These are phyloP conservation scores for Metschnikowia baotianmanensis DNA, from an alignment of 805 yeast genomes.

Conservation along the genomic window DNA sequence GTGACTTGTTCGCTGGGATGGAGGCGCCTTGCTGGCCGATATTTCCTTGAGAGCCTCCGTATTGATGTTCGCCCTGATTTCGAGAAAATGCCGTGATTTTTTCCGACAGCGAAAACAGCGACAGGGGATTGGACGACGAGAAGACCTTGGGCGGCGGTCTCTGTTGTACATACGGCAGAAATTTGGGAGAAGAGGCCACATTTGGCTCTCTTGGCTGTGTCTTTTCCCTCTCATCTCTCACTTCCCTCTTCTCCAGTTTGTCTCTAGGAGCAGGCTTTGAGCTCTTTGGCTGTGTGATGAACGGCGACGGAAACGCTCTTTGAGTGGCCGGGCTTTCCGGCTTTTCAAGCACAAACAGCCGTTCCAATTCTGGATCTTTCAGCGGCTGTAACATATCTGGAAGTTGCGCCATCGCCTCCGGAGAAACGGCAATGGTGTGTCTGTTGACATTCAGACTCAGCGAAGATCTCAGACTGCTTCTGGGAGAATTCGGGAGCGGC, in stretches of 20 bases:
- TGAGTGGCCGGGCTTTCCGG: neutral
- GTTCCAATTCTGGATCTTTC: conserved; percentile 7
- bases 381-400: conserved; percentile 21
- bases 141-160: neutral
- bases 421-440: conserved; percentile 20
- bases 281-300: too few relatives aligned
- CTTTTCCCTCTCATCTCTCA: too few relatives aligned
- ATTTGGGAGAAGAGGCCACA: too few relatives aligned
- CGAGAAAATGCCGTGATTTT: neutral
- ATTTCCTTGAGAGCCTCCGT: too few relatives aligned
- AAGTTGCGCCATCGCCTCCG: conserved; percentile 6
- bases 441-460: conserved; percentile 12
- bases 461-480: conserved; percentile 2
- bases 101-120: conserved; percentile 5
- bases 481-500: conserved; percentile 23
- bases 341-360: conserved; percentile 10
- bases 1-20: too few relatives aligned
- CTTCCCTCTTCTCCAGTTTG: too few relatives aligned
- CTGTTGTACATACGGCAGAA: neutral
- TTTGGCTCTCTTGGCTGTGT: too few relatives aligned
- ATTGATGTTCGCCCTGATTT: neutral
- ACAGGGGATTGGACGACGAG: neutral
- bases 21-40: too few relatives aligned
- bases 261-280: neutral
- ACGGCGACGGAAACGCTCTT: neutral